Evolutionary conservation across 768 basidiomycete genomes (phyloP).

Genomic region (Leccinum imitatum): DNA sequence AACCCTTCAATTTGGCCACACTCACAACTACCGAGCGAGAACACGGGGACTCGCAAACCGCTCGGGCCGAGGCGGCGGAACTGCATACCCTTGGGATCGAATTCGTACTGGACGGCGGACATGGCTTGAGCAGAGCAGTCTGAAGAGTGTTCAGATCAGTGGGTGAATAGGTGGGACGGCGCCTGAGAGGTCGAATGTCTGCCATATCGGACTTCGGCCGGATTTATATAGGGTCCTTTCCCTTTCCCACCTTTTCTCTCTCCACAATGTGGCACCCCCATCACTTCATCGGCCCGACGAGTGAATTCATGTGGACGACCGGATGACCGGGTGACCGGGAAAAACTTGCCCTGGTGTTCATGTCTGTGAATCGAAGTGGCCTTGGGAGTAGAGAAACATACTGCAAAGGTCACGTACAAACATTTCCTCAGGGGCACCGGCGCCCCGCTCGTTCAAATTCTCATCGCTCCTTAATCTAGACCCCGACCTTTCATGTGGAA

Average conservation of each 20-base stretch:
- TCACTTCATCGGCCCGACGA: constrained; percentile 12
- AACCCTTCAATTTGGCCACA: background rate
- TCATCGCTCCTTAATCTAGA: background rate
- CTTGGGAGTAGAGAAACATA: background rate
- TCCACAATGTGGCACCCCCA: background rate
- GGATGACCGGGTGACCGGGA: background rate
- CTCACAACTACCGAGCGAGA: constrained; percentile 53
- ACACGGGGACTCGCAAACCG: constrained; percentile 49
- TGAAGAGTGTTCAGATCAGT: background rate
- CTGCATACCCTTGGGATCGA: constrained; percentile 39
- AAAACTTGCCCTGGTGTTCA: background rate
- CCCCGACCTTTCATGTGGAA: background rate
- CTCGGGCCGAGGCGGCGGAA: constrained; percentile 45
- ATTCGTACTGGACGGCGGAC: constrained; percentile 32
- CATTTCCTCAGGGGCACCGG: background rate
- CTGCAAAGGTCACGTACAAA: background rate
- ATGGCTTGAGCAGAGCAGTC: constrained; percentile 12
- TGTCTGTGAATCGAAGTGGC: background rate
- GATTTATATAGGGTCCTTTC: constrained; percentile 19
- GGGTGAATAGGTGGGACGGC: background rate
- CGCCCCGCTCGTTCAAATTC: background rate
- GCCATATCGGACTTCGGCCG: background rate
- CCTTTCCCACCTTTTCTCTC: background rate
- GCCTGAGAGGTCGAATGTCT: background rate
- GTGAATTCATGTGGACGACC: background rate